Evolutionary conservation across 495 filamentous ascomycete genomes (phyloP).

Genomic region (Penicillium waksmanii): DNA sequence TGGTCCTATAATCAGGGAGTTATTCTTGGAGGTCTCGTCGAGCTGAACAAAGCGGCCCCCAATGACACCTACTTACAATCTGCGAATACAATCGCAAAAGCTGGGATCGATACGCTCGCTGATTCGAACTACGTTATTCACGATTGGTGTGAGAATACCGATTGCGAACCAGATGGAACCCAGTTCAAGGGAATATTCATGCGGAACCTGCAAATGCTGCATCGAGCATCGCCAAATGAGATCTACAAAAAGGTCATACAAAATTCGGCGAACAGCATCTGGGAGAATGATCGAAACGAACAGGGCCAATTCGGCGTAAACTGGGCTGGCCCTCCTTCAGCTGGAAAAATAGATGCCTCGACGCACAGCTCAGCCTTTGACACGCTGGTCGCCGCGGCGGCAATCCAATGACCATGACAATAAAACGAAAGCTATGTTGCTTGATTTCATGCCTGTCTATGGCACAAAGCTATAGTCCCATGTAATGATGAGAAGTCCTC

Average conservation of each 20-base stretch:
- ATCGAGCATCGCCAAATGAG: slow-evolving; percentile 54
- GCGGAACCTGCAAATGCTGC: slow-evolving; percentile 65
- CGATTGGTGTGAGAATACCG: slow-evolving; percentile 65
- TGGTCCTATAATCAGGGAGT: slow-evolving; percentile 87
- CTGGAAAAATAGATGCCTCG: slow-evolving; percentile 47
- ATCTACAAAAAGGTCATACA: slow-evolving; percentile 58
- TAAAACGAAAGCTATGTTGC: too few species aligned
- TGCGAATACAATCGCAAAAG: slow-evolving; percentile 67
- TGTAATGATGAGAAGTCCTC: too few species aligned
- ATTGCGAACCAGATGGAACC: slow-evolving; percentile 60
- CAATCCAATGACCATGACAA: slow-evolving; percentile 20
- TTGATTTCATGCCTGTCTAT: too few species aligned
- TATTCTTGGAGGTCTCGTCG: slow-evolving; percentile 71
- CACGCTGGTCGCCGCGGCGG: slow-evolving; percentile 67
- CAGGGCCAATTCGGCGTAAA: slow-evolving; percentile 54
- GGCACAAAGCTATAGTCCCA: too few species aligned
- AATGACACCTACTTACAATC: slow-evolving; percentile 55
- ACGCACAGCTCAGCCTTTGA: slow-evolving; percentile 72
- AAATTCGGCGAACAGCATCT: slow-evolving; percentile 68
- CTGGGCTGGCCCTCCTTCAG: slow-evolving; percentile 64
- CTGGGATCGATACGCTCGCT: slow-evolving; percentile 59
- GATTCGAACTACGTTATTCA: slow-evolving; percentile 59
- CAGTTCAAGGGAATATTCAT: slow-evolving; percentile 86
- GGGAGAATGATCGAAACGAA: slow-evolving; percentile 58
- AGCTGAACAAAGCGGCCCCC: slow-evolving; percentile 60